Evolutionary conservation across 2,329 filamentous ascomycete genomes (phyloP), one percentile per base, ranked within the genome.

Genomic region (Lasiodiplodia citricola): DNA sequence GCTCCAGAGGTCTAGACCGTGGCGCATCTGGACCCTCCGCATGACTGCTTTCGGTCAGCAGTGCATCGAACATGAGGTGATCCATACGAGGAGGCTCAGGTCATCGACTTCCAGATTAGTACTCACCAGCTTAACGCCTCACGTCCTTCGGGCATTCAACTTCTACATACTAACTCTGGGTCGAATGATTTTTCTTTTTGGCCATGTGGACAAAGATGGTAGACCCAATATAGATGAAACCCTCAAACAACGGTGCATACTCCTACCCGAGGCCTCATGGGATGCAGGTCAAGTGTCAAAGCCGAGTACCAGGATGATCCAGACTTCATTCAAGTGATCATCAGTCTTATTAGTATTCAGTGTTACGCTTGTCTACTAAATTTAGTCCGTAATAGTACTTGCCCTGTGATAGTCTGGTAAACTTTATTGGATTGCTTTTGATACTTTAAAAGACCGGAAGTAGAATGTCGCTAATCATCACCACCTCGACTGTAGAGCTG

Each of bases 71-170:
- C 25, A 25, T 62, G 58, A 62, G 58, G 25, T 51, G 41, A 50
- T 62, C 41, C 58, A 50, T 62, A 62, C 58, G 58, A 62, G 16
- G 57, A 62, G 25, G 58, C 58, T 51, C 58, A 62, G 25, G 58
- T 62, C 58, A 50, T 62, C 57, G 23, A 18, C 31, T 25, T 50
- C 41, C 16, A 28, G 11, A 8, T 62, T 50, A 5, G 16, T 8
- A 6, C 3, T n/a, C 7, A 28, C 28, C 13, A 10, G 10, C 21
- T 37, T 21, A 37, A 28, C 54, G 54, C 7, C 25, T 38, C 31
- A 41, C 0, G 7, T 18, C 44, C 3, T 47, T 47, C 44, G 44
- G 44, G 44, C 44, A 47, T 47, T 21, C n/a, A 47, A 47, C 44
- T 47, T 47, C 44, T 47, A 21, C 18, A 47, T n/a, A 1, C 31